Conservation (phyloP, 208 protist species). For the Leishmania guyanensis region DNA sequence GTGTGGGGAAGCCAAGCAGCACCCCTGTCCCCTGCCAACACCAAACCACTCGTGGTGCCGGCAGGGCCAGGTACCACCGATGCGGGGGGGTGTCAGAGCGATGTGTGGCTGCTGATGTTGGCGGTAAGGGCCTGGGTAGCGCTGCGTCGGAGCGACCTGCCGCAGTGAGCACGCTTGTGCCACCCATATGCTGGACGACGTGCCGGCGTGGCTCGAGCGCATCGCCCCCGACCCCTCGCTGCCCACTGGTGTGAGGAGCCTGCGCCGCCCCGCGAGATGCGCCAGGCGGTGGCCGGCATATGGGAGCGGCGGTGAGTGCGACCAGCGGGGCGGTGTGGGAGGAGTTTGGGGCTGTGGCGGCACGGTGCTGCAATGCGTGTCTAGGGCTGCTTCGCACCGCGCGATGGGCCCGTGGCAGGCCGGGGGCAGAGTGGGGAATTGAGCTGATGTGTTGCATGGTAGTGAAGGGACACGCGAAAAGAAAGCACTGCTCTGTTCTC, state of each 20-base stretch:
- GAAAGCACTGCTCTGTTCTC: background rate
- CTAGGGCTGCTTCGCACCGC: background rate
- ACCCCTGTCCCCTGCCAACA: background rate
- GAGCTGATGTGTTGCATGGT: background rate
- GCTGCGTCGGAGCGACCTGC: background rate
- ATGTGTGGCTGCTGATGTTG: background rate
- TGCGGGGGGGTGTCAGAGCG: background rate
- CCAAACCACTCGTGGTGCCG: background rate
- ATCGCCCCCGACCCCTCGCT: background rate
- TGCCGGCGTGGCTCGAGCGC: background rate
- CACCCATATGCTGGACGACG: background rate
- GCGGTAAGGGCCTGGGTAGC: background rate
- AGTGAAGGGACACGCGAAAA: background rate
- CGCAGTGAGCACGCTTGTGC: background rate
- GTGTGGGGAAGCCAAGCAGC: background rate
- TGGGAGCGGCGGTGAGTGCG: background rate
- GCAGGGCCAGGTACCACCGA: background rate
- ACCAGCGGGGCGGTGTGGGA: background rate
- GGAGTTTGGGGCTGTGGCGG: background rate
- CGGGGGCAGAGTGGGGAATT: background rate
- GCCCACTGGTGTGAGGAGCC: background rate
- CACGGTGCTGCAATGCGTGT: background rate
- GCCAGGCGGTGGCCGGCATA: background rate
- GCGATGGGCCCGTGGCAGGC: background rate
- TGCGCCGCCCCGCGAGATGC: background rate